These are phyloP conservation scores for Trichoderma atrobrunneum DNA, from an alignment of 2,329 filamentous ascomycete genomes.

Conservation along the genomic window DNA sequence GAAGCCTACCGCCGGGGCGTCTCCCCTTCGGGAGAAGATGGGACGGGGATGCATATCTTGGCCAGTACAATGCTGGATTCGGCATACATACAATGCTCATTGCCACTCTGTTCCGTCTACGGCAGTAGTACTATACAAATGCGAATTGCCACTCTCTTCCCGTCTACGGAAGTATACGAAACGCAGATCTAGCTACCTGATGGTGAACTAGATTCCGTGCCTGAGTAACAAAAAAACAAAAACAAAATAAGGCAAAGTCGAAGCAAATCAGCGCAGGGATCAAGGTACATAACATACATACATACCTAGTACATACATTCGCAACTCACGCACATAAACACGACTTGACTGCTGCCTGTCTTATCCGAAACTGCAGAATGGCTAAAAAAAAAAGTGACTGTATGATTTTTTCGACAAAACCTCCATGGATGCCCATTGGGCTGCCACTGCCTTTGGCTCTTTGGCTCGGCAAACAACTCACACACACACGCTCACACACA, in stretches of 20 bases:
- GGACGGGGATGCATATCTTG: neutral
- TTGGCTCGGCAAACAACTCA: neutral
- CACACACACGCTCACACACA: neutral
- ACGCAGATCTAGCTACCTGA: neutral
- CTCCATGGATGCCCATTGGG: slow-evolving; percentile 9
- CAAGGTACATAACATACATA: neutral
- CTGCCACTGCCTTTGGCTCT: neutral
- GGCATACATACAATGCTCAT: neutral
- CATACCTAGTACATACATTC: neutral
- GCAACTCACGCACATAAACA: neutral
- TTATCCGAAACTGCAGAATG: neutral
- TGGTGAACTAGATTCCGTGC: neutral
- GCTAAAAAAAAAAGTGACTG: neutral
- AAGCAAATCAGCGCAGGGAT: neutral
- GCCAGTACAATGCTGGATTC: neutral
- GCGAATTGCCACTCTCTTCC: neutral
- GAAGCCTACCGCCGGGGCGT: neutral
- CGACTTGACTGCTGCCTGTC: neutral
- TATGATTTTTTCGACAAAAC: neutral
- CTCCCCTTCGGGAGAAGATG: neutral
- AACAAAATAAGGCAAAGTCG: neutral
- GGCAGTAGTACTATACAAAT: neutral
- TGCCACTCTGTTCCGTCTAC: neutral
- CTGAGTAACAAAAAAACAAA: neutral
- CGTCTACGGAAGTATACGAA: neutral